Evolutionary conservation across 2,329 filamentous ascomycete species (phyloP).

Genomic region (Pseudopithomyces chartarum): DNA sequence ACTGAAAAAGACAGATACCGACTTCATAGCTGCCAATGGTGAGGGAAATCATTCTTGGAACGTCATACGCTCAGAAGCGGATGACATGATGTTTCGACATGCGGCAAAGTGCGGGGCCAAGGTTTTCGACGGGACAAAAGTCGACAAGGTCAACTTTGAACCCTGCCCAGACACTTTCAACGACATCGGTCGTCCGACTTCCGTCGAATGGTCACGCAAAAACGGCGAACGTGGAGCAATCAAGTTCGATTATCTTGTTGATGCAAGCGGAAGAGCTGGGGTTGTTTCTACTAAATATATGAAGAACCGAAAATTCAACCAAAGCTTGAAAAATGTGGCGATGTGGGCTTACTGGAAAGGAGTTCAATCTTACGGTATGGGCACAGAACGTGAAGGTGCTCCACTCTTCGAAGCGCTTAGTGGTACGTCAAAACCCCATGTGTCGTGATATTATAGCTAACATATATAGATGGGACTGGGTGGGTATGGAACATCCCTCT

Average conservation of each 20-base stretch:
- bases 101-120: slow-evolving; percentile 25
- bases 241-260: slow-evolving; percentile 54
- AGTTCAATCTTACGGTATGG: slow-evolving; percentile 39
- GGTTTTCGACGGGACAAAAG: slow-evolving; percentile 10
- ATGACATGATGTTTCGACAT: slow-evolving; percentile 32
- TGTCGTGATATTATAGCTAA: background rate
- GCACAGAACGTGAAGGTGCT: slow-evolving; percentile 41
- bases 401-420: slow-evolving; percentile 50
- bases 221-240: slow-evolving; percentile 43
- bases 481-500: slow-evolving; percentile 59
- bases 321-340: slow-evolving; percentile 55
- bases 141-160: slow-evolving; percentile 7
- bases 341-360: slow-evolving; percentile 56
- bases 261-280: slow-evolving; percentile 54
- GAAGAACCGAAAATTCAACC: slow-evolving; percentile 54
- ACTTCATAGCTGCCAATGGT: slow-evolving; percentile 25
- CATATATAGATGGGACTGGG: slow-evolving; percentile 50
- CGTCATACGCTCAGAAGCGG: slow-evolving; percentile 31
- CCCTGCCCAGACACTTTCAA: background rate
- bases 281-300: slow-evolving; percentile 56
- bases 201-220: slow-evolving; percentile 10
- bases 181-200: slow-evolving; percentile 9
- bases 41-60: slow-evolving; percentile 26
- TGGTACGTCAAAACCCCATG: too few relatives aligned
- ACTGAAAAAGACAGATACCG: slow-evolving; percentile 12